phyloP scores from a whole-genome alignment of 164 flowering plant species.

The Tinospora cordifolia region DNA sequence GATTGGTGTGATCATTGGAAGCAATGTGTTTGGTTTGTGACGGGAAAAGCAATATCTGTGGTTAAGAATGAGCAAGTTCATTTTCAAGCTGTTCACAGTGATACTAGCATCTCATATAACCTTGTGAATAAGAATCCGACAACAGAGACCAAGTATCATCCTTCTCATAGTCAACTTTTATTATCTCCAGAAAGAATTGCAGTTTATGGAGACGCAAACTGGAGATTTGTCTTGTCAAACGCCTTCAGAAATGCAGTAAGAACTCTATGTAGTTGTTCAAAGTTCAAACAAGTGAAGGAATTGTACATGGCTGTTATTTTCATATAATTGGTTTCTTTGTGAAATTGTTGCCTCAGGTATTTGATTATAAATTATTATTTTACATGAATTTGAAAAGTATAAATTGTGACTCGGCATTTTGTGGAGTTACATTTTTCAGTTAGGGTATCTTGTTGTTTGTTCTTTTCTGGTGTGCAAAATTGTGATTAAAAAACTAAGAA shows the following conservation, averaged over 20 bases:
- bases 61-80: slow-evolving; percentile 47
- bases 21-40: slow-evolving; percentile 86
- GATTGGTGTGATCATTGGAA: slow-evolving; percentile 99
- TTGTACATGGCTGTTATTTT: neutral
- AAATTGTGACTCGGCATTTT: neutral
- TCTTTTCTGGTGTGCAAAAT: neutral
- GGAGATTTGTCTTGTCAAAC: slow-evolving; percentile 54
- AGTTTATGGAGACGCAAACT: slow-evolving; percentile 64
- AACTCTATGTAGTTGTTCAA: slow-evolving; percentile 13
- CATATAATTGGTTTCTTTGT: neutral
- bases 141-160: slow-evolving; percentile 17
- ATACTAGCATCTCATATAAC: slow-evolving; percentile 55
- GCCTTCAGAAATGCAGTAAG: slow-evolving; percentile 61
- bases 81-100: slow-evolving; percentile 58
- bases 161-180: slow-evolving; percentile 25
- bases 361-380: neutral
- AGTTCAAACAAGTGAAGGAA: neutral
- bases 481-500: neutral
- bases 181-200: slow-evolving; percentile 82
- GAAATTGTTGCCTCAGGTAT: neutral
- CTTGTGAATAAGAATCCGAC: slow-evolving; percentile 22
- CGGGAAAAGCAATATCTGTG: slow-evolving; percentile 47
- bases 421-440: neutral
- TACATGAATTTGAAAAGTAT: no score
- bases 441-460: neutral